Conservation (phyloP, 106 monocot species). For the Dendrobium catenatum region DNA sequence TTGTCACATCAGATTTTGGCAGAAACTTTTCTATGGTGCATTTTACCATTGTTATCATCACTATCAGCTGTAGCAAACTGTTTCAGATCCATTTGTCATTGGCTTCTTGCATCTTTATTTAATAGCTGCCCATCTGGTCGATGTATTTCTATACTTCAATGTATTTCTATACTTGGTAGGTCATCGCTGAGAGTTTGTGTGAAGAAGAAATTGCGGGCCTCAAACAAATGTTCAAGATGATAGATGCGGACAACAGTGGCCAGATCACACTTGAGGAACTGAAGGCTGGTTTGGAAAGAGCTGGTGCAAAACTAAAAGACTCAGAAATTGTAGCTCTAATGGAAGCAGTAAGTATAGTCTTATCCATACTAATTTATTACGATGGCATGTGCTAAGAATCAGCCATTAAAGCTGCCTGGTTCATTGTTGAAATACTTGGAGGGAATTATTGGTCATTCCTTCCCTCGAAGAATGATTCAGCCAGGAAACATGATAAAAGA, state of each 20-base stretch:
- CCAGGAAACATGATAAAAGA: background rate
- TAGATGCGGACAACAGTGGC: conserved; percentile 23
- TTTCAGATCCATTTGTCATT: background rate
- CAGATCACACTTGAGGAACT: conserved; percentile 26
- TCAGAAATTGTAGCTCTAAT: conserved; percentile 20
- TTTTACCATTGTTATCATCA: background rate
- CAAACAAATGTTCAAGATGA: conserved; percentile 26
- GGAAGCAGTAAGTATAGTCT: conserved; percentile 19
- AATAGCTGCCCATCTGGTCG: background rate
- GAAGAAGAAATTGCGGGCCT: conserved; percentile 28
- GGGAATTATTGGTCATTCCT: background rate
- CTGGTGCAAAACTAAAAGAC: conserved; percentile 22
- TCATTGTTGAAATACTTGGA: background rate
- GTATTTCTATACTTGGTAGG: conserved; percentile 7
- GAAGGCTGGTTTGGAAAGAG: conserved; percentile 22
- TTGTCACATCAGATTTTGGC: background rate
- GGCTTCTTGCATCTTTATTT: background rate
- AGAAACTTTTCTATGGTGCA: background rate
- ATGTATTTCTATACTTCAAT: background rate
- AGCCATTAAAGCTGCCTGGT: background rate
- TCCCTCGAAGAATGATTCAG: background rate
- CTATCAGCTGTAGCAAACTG: background rate
- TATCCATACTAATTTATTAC: background rate
- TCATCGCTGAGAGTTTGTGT: conserved; percentile 24
- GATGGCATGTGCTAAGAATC: background rate